Evolutionary conservation across 2,329 filamentous ascomycete genomes (phyloP).

Genomic region (Colletotrichum lentis): DNA sequence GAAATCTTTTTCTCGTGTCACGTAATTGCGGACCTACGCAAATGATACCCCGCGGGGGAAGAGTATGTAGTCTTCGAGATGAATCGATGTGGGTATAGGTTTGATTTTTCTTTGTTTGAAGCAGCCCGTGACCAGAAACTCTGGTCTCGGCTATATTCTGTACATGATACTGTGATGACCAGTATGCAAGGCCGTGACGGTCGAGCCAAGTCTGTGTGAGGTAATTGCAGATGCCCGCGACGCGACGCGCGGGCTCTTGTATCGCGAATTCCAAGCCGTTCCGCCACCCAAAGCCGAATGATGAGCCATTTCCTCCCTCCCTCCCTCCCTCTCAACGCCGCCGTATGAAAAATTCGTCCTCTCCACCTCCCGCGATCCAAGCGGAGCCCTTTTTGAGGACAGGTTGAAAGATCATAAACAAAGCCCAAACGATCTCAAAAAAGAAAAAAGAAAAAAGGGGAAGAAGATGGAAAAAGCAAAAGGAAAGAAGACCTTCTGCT

Average conservation of each 20-base stretch:
- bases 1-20: conserved; percentile 21
- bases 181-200: conserved; percentile 33
- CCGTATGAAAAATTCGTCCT: conserved; percentile 19
- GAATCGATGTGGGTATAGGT: conserved; percentile 16
- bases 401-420: background rate
- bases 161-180: conserved; percentile 29
- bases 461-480: background rate
- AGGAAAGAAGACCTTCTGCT: background rate
- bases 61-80: background rate
- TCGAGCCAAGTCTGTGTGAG: conserved; percentile 12
- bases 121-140: conserved; percentile 14
- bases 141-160: conserved; percentile 23
- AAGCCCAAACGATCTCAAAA: background rate
- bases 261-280: conserved; percentile 19
- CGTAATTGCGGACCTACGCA: conserved; percentile 6
- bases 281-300: conserved; percentile 8
- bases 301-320: too few relatives aligned
- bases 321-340: conserved; percentile 31
- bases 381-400: background rate
- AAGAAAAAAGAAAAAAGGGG: background rate
- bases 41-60: conserved; percentile 29
- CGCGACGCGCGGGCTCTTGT: conserved; percentile 3
- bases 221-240: conserved; percentile 5
- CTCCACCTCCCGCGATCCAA: conserved; percentile 16
- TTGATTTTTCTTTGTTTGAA: background rate